Conservation (phyloP, 2,329 filamentous ascomycete genomes). For the Cordyceps tenuipes region DNA sequence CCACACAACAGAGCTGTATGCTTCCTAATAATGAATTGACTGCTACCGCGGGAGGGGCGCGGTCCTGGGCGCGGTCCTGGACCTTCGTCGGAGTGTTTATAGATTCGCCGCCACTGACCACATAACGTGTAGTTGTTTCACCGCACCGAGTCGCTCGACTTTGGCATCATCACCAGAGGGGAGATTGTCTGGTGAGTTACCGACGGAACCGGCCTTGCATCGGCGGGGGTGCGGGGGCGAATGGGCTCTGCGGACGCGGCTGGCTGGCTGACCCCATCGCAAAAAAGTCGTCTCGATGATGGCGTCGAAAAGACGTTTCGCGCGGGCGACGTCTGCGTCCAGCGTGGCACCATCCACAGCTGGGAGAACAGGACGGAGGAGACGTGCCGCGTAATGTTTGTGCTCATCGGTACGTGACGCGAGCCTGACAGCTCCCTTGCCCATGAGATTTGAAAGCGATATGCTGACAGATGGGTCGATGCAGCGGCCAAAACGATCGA, state of each 20-base stretch:
- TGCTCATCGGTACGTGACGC: slow-evolving; percentile 14
- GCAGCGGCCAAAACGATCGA: slow-evolving; percentile 5
- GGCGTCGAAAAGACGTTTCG: slow-evolving; percentile 15
- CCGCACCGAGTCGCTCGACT: slow-evolving; percentile 18
- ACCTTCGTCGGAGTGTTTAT: not conserved
- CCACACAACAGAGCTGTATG: slow-evolving; percentile 13
- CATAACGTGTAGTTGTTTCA: slow-evolving; percentile 14
- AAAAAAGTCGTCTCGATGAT: slow-evolving; percentile 16
- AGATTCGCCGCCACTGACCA: not conserved
- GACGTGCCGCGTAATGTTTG: slow-evolving; percentile 16
- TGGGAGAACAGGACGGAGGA: slow-evolving; percentile 16
- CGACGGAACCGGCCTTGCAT: no score
- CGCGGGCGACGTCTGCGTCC: slow-evolving; percentile 17
- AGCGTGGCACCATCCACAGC: slow-evolving; percentile 18
- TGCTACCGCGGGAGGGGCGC: no score
- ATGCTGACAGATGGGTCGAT: not conserved
- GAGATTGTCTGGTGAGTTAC: slow-evolving; percentile 15
- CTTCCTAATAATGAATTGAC: not conserved
- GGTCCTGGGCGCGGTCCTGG: no score
- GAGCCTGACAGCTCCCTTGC: no score
- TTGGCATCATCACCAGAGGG: slow-evolving; percentile 16
- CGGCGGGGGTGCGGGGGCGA: no score
- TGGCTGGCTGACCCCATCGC: no score
- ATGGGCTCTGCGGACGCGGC: no score
- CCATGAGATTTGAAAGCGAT: no score